Base-by-base conservation (phyloP, 306 rosid genomes). In the Citrullus colocynthis region DNA sequence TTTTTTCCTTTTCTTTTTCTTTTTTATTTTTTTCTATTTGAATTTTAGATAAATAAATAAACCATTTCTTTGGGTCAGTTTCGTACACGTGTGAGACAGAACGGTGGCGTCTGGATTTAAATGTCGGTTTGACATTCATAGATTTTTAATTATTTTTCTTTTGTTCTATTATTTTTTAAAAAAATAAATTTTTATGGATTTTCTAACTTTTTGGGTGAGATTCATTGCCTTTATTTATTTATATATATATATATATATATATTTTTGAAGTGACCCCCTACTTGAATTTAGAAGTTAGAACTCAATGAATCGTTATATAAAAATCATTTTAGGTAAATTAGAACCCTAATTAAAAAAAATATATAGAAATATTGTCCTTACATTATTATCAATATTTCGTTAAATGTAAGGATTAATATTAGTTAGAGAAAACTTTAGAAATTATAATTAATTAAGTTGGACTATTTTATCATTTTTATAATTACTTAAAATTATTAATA, bases 101-200 rank as follows among this genome's bases (percentile, higher is more conserved):
- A 54, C 76, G 77, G 60, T 73, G 77, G 77, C 77, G 60, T 73
- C 77, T 73, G 59, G 61, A 73, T 73, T 73, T 73, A 73, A 73
- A 73, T 73, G 61, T 73, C 77, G 77, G 77, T 73, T 73, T 73
- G 77, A 73, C 44, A 49, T 48, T 73, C 76, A 72, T 28, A 48
- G 6, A 4, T 58, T 32, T 13, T 32, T 30, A 30, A 13, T 30
- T 61, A 2, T 13, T 18, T 39, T 6, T 64, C 20, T 14, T 44
- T 44, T 21, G 4, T 6, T 2, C 2, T 51, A 4, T 6, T n/a
- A n/a, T 24, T 14, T 21, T 24, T 28, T 4, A 69, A 67, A 16
- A 52, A 0, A 67, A 12, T 70, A 0, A 67, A 41, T n/a, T 41
- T 39, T 12, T 6, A 42, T 5, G 34, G 0, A 65, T 37, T 67